phyloP scores from a whole-genome alignment of 208 protist species.

The Leishmania aethiopica region DNA sequence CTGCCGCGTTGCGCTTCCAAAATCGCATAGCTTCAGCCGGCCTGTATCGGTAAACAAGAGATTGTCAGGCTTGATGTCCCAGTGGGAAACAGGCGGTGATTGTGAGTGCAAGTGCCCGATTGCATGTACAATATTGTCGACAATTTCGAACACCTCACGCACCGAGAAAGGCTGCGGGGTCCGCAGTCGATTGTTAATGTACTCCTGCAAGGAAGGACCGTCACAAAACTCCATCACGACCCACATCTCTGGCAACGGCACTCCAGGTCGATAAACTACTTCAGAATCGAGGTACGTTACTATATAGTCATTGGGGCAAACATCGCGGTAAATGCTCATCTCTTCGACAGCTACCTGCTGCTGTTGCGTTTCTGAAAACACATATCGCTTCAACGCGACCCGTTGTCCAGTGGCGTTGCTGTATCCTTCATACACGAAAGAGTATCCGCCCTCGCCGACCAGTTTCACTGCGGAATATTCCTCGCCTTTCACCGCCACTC shows the following conservation, averaged over 20 bases:
- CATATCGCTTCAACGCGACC: constrained; percentile 52
- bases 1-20: constrained; percentile 80
- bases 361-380: constrained; percentile 34
- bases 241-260: constrained; percentile 66
- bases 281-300: constrained; percentile 43
- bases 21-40: constrained; percentile 95
- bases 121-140: constrained; percentile 50
- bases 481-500: constrained; percentile 47
- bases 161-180: constrained; percentile 43
- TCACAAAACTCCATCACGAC: constrained; percentile 76
- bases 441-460: constrained; percentile 58
- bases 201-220: constrained; percentile 60
- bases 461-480: constrained; percentile 51
- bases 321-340: constrained; percentile 37
- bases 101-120: constrained; percentile 70
- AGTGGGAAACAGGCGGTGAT: constrained; percentile 91
- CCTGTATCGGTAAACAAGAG: constrained; percentile 71
- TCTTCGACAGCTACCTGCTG: constrained; percentile 31
- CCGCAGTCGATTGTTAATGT: constrained; percentile 63
- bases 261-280: constrained; percentile 26
- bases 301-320: constrained; percentile 38
- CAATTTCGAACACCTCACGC: constrained; percentile 64
- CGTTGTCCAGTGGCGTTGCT: constrained; percentile 36
- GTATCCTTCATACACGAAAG: constrained; percentile 63
- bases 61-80: constrained; percentile 95